Evolutionary conservation across 2,329 filamentous ascomycete genomes (phyloP).

Genomic region (Colletotrichum lindemuthianum): DNA sequence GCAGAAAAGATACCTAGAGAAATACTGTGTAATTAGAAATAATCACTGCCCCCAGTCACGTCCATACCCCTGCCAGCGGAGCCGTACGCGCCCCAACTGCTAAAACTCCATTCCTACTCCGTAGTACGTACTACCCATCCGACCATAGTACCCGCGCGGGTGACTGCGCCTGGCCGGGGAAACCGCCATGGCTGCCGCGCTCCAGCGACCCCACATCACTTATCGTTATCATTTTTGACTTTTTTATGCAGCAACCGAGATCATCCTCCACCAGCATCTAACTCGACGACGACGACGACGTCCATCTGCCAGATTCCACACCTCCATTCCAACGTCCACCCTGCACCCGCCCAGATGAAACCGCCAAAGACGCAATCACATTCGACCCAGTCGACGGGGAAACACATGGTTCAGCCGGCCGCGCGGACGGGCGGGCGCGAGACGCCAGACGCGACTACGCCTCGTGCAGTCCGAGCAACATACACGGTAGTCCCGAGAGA

Average conservation of each 20-base stretch:
- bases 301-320: conserved; percentile 10
- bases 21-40: too few species aligned
- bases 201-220: conserved; percentile 1
- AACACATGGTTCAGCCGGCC: conserved; percentile 24
- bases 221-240: conserved; percentile 15
- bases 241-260: background rate
- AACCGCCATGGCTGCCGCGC: too few species aligned
- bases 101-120: too few species aligned
- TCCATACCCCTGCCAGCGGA: too few species aligned
- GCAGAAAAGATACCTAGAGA: too few species aligned
- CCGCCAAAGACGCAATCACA: background rate
- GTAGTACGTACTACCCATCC: too few species aligned
- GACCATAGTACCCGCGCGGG: conserved; percentile 30
- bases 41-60: too few species aligned
- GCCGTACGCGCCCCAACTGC: too few species aligned
- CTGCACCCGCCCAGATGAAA: conserved; percentile 3
- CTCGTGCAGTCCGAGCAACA: too few species aligned
- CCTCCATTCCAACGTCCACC: conserved; percentile 21
- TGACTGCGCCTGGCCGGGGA: background rate
- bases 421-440: conserved; percentile 13
- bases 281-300: background rate
- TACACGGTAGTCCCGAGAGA: too few species aligned
- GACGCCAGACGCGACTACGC: conserved; percentile 7
- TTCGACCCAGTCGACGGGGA: conserved; percentile 6
- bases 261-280: background rate